phyloP scores from a whole-genome alignment of 148 eudicot genomes.

The Chenopodium formosanum region DNA sequence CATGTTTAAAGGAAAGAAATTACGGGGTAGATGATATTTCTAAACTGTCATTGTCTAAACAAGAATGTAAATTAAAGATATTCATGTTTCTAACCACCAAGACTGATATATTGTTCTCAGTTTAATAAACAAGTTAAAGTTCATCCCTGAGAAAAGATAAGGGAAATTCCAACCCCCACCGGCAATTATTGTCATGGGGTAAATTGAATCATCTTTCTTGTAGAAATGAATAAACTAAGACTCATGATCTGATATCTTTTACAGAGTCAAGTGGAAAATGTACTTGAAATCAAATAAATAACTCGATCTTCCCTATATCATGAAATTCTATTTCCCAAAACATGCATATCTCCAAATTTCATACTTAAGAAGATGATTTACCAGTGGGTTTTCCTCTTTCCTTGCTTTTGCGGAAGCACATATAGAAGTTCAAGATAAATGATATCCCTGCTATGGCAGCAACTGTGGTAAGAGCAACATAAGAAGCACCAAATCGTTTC shows the following conservation, averaged over 20 bases:
- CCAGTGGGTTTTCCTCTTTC: slow-evolving; percentile 30
- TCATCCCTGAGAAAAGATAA: not conserved
- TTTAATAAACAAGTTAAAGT: not conserved
- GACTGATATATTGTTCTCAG: not conserved
- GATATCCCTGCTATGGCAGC: slow-evolving; percentile 18
- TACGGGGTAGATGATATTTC: not conserved
- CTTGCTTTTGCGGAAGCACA: slow-evolving; percentile 17
- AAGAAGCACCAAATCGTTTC: not conserved
- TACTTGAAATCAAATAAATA: not conserved
- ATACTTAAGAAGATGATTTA: not conserved
- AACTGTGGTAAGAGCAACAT: slow-evolving; percentile 18
- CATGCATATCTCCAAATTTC: not conserved
- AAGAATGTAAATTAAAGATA: not conserved
- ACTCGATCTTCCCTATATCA: too few relatives aligned
- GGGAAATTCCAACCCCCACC: not conserved
- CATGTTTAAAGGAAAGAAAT: not conserved
- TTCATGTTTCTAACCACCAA: not conserved
- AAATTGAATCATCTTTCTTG: not conserved
- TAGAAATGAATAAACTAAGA: not conserved
- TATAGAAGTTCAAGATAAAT: slow-evolving; percentile 15
- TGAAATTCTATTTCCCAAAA: not conserved
- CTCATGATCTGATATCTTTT: not conserved
- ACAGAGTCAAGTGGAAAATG: not conserved
- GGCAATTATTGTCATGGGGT: too few relatives aligned
- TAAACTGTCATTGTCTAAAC: not conserved